phyloP scores from a whole-genome alignment of 495 filamentous ascomycete species.

The Neurospora tetrasperma region DNA sequence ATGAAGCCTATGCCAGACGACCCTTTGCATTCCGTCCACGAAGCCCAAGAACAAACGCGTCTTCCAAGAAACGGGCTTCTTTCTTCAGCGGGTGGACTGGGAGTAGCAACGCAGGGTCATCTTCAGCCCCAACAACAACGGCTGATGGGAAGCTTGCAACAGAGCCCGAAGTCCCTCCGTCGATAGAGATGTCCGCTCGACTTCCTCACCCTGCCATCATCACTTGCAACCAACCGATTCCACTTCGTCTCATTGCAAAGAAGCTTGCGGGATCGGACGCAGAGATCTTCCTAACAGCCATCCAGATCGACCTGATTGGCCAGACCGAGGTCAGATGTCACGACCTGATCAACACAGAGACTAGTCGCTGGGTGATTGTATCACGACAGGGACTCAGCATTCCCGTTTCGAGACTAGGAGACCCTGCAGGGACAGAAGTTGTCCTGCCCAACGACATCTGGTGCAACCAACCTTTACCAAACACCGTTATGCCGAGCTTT shows the following conservation, averaged over 20 bases:
- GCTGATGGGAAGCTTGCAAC: neutral
- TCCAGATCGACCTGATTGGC: slow-evolving; percentile 75
- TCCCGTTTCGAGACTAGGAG: slow-evolving; percentile 46
- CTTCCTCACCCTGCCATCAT: slow-evolving; percentile 82
- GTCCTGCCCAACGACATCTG: slow-evolving; percentile 58
- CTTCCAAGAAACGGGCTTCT: neutral
- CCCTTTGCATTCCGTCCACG: slow-evolving; percentile 60
- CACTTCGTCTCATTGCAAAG: slow-evolving; percentile 66
- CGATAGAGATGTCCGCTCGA: slow-evolving; percentile 60
- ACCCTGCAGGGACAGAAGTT: slow-evolving; percentile 54
- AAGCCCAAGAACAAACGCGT: slow-evolving; percentile 4
- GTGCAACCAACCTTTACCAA: slow-evolving; percentile 60
- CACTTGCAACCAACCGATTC: slow-evolving; percentile 77
- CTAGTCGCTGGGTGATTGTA: slow-evolving; percentile 56
- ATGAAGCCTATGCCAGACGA: slow-evolving; percentile 76
- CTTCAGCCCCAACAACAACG: neutral
- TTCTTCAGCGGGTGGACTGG: neutral
- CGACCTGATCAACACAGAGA: slow-evolving; percentile 54
- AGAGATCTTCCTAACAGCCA: slow-evolving; percentile 58
- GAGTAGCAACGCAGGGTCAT: neutral
- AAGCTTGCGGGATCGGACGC: slow-evolving; percentile 57
- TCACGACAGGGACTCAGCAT: slow-evolving; percentile 56
- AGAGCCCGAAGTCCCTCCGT: slow-evolving; percentile 20
- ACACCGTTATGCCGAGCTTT: slow-evolving; percentile 76
- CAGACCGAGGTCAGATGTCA: slow-evolving; percentile 69